phyloP scores from a whole-genome alignment of 106 monocot species.

The Dioscorea zingiberensis region DNA sequence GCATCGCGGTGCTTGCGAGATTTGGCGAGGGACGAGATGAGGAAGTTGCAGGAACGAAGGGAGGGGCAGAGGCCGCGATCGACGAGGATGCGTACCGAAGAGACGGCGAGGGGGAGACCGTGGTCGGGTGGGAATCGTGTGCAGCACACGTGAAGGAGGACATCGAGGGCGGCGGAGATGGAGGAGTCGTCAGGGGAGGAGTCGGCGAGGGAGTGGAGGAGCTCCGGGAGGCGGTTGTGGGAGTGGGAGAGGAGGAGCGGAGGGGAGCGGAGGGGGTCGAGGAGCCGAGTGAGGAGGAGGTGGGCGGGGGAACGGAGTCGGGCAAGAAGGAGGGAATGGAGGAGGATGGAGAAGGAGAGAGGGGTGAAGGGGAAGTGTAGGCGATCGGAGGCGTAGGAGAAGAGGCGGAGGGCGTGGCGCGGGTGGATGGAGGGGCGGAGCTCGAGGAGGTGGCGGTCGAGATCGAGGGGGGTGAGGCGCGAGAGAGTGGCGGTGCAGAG shows the following conservation, averaged over 20 bases:
- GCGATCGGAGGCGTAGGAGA: constrained; percentile 37
- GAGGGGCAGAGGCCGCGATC: constrained; percentile 34
- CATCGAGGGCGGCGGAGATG: constrained; percentile 17
- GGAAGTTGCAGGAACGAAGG: constrained; percentile 50
- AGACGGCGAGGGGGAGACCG: constrained; percentile 14
- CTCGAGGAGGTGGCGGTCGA: constrained; percentile 23
- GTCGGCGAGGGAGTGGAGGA: constrained; percentile 11
- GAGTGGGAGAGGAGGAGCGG: neutral
- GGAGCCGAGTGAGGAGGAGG: constrained; percentile 14
- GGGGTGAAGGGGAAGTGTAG: constrained; percentile 37
- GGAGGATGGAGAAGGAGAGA: constrained; percentile 39
- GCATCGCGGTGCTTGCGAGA: constrained; percentile 13
- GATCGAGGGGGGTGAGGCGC: constrained; percentile 18
- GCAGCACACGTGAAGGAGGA: constrained; percentile 46
- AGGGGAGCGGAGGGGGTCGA: constrained; percentile 15
- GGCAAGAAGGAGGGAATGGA: constrained; percentile 39
- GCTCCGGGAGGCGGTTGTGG: constrained; percentile 13
- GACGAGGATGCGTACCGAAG: constrained; percentile 36
- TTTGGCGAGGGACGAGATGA: constrained; percentile 30
- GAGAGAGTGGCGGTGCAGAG: constrained; percentile 24
- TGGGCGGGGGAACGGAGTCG: constrained; percentile 19
- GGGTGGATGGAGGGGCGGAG: constrained; percentile 30
- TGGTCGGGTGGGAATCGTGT: constrained; percentile 22
- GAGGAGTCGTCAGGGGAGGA: constrained; percentile 5
- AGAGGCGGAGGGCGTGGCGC: constrained; percentile 33